Conservation (phyloP, 2,329 filamentous ascomycete genomes). For the Rhynchosporium secalis region DNA sequence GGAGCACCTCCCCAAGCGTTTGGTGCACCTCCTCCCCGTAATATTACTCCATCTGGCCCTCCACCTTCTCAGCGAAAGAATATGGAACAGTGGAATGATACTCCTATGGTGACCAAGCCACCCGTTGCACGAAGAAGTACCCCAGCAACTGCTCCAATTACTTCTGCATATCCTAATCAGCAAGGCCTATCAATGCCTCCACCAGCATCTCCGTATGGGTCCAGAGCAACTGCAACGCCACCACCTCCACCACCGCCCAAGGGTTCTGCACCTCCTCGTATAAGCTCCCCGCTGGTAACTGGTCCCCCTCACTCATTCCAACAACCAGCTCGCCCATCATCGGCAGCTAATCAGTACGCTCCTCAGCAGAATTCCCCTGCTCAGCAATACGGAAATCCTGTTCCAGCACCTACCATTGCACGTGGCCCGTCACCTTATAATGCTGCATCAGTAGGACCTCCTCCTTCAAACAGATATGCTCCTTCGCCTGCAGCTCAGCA, state of each 20-base stretch:
- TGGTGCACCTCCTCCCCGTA: constrained; percentile 62
- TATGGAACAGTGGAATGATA: constrained; percentile 89
- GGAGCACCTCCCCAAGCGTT: constrained; percentile 42
- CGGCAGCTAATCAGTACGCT: constrained; percentile 61
- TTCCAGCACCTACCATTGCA: constrained; percentile 58
- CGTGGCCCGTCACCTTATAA: constrained; percentile 86
- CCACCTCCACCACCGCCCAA: constrained; percentile 84
- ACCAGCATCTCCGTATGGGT: constrained; percentile 58
- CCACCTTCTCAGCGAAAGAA: constrained; percentile 71
- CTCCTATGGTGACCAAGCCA: constrained; percentile 78
- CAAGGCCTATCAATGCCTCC: constrained; percentile 55
- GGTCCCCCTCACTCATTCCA: constrained; percentile 54
- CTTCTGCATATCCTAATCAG: constrained; percentile 74
- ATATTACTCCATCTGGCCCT: constrained; percentile 60
- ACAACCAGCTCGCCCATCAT: constrained; percentile 52
- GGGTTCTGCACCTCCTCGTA: constrained; percentile 65
- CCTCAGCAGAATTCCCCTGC: constrained; percentile 54
- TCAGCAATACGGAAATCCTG: constrained; percentile 40
- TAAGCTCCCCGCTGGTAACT: constrained; percentile 67
- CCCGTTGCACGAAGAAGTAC: constrained; percentile 72
- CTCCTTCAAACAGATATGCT: constrained; percentile 75
- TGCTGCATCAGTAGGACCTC: constrained; percentile 67
- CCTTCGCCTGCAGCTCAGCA: constrained; percentile 62
- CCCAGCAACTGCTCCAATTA: constrained; percentile 58
- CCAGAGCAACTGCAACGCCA: constrained; percentile 66